These are phyloP conservation scores for Laguncularia racemosa DNA, from an alignment of 345 rosid genomes.

Conservation along the genomic window DNA sequence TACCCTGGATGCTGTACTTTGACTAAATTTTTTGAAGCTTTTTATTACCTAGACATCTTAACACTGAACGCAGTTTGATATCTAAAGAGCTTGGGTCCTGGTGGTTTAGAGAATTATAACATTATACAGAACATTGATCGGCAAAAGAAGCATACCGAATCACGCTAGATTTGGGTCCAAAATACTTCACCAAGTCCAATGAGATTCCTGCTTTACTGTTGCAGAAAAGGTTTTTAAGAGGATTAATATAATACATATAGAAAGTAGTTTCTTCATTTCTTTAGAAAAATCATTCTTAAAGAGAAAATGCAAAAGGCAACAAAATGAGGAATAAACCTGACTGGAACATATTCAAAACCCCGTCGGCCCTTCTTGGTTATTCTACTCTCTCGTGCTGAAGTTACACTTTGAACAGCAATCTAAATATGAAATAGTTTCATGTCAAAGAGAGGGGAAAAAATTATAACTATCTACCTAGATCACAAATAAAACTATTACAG, in stretches of 20 bases:
- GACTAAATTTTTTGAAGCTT: no score
- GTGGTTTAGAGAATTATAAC: not conserved
- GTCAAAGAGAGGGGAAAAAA: not conserved
- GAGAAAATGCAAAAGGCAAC: not conserved
- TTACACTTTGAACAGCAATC: constrained; percentile 82
- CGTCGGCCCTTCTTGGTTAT: constrained; percentile 84
- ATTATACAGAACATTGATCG: not conserved
- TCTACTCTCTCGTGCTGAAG: constrained; percentile 84
- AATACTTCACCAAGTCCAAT: constrained; percentile 81
- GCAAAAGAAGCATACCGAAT: constrained; percentile 43
- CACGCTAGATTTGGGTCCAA: constrained; percentile 73
- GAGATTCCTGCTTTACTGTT: constrained; percentile 74
- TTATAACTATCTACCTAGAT: not conserved
- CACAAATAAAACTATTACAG: constrained; percentile 8
- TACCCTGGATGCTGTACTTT: no score
- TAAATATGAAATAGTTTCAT: constrained; percentile 15
- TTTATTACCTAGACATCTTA: not conserved
- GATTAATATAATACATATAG: no score
- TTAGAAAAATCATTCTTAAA: no score
- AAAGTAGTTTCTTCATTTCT: no score
- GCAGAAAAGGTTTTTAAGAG: no score
- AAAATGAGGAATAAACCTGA: constrained; percentile 36
- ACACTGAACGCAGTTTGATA: not conserved
- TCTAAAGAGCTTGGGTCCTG: not conserved
- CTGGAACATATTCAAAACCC: constrained; percentile 55